These are phyloP conservation scores for Physaria fendleri DNA, from an alignment of 345 rosid species.

Conservation along the genomic window DNA sequence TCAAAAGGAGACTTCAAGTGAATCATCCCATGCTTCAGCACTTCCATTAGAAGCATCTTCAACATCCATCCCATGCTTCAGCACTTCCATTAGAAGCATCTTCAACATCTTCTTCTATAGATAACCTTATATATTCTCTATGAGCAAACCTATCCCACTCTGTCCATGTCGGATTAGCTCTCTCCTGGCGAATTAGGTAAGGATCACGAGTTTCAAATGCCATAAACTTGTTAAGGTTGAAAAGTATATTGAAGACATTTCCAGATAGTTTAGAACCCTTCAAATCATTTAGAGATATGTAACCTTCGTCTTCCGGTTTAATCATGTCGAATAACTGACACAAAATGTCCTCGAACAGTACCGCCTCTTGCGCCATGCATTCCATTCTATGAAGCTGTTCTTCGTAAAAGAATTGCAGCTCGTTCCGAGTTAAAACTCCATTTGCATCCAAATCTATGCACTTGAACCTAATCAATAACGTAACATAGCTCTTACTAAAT, in stretches of 20 bases:
- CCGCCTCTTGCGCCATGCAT: constrained; percentile 98
- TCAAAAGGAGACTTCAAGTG: constrained; percentile 96
- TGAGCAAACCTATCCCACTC: constrained; percentile 99
- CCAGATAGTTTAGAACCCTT: constrained; percentile 90
- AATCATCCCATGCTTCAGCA: constrained; percentile 97
- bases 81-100: constrained; percentile 98
- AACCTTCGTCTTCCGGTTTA: constrained; percentile 78
- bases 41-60: constrained; percentile 98
- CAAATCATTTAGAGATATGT: constrained; percentile 55
- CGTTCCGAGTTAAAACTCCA: constrained; percentile 75
- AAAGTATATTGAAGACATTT: constrained; percentile 83
- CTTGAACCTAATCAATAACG: constrained; percentile 56
- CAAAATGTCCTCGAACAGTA: constrained; percentile 85
- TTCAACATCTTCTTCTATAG: constrained; percentile 98
- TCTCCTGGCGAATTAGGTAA: constrained; percentile 97
- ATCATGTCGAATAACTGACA: constrained; percentile 97
- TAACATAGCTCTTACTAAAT: neutral
- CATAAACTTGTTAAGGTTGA: constrained; percentile 93
- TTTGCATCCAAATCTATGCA: constrained; percentile 96
- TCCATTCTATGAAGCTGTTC: constrained; percentile 99
- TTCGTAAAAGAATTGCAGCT: constrained; percentile 89
- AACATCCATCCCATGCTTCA: constrained; percentile 94
- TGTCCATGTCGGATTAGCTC: constrained; percentile 91
- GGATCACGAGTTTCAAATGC: constrained; percentile 98
- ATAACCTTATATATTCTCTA: constrained; percentile 92